Evolutionary conservation across 139 green algal species (phyloP).

Genomic region (Tetraselmis chui): DNA sequence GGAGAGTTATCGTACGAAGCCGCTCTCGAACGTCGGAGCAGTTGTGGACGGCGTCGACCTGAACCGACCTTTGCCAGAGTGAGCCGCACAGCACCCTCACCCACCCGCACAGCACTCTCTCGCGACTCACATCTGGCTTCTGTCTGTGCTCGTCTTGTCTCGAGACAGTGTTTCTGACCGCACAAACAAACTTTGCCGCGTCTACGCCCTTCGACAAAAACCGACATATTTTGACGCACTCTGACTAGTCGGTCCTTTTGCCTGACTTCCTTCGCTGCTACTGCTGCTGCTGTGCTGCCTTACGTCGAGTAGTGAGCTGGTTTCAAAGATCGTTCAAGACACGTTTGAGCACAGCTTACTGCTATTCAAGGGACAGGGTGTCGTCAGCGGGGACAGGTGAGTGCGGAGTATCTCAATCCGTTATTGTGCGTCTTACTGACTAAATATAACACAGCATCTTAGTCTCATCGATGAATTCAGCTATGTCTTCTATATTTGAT

Average conservation of each 20-base stretch:
- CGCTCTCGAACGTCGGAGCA: conserved; percentile 1
- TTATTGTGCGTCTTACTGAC: background rate
- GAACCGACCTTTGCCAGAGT: conserved; percentile 9
- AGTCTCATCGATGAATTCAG: background rate
- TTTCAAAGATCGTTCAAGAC: background rate
- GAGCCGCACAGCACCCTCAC: background rate
- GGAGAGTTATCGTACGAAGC: too few species aligned
- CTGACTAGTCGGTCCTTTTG: background rate
- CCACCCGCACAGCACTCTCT: background rate
- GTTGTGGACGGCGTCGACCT: conserved; percentile 19
- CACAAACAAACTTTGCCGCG: too few species aligned
- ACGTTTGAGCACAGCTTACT: conserved; percentile 32
- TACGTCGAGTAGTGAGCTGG: background rate
- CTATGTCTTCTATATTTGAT: background rate
- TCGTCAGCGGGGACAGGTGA: conserved; percentile 19
- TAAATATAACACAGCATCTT: too few species aligned
- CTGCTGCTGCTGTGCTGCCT: too few species aligned
- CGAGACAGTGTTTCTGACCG: too few species aligned
- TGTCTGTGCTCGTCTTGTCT: background rate
- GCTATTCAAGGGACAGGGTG: conserved; percentile 39
- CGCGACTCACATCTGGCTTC: too few species aligned
- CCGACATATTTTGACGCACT: background rate
- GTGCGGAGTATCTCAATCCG: background rate
- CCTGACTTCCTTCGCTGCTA: too few species aligned
- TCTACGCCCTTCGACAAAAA: background rate